Conservation (phyloP, 192 early-diverging fungal species). For the Blastocladiella britannica region DNA sequence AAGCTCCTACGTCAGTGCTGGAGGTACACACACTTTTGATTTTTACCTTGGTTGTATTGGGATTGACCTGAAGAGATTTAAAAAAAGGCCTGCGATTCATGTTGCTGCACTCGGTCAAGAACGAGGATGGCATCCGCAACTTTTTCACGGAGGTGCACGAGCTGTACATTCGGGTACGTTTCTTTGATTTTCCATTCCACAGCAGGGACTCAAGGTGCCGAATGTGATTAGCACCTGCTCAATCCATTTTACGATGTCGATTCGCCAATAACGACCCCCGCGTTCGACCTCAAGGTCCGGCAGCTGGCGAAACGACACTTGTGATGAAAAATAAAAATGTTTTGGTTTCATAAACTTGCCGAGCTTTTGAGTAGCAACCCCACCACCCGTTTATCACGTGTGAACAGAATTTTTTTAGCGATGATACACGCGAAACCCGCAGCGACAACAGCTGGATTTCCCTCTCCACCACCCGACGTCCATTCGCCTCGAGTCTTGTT, state of each 20-base stretch:
- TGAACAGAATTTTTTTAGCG: too few relatives aligned
- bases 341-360: too few relatives aligned
- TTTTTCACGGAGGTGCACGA: slow-evolving; percentile 74
- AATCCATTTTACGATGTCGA: slow-evolving; percentile 84
- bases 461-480: too few relatives aligned
- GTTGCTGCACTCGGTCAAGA: slow-evolving; percentile 58
- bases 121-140: slow-evolving; percentile 52
- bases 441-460: too few relatives aligned
- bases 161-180: slow-evolving; percentile 61
- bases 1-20: slow-evolving; percentile 76
- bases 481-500: too few relatives aligned
- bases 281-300: slow-evolving; percentile 64
- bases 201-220: slow-evolving; percentile 8
- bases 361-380: too few relatives aligned
- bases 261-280: slow-evolving; percentile 47
- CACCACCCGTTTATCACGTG: too few relatives aligned
- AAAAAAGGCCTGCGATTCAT: slow-evolving; percentile 47
- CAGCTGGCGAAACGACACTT: slow-evolving; percentile 53
- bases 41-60: background rate
- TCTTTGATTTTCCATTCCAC: background rate
- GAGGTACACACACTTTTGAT: slow-evolving; percentile 27
- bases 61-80: slow-evolving; percentile 1
- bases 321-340: too few relatives aligned
- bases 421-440: too few relatives aligned
- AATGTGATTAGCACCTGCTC: slow-evolving; percentile 39